Evolutionary conservation across 2,329 filamentous ascomycete genomes (phyloP), one percentile per base, ranked within the genome.

Genomic region (Penicillium sp.): DNA sequence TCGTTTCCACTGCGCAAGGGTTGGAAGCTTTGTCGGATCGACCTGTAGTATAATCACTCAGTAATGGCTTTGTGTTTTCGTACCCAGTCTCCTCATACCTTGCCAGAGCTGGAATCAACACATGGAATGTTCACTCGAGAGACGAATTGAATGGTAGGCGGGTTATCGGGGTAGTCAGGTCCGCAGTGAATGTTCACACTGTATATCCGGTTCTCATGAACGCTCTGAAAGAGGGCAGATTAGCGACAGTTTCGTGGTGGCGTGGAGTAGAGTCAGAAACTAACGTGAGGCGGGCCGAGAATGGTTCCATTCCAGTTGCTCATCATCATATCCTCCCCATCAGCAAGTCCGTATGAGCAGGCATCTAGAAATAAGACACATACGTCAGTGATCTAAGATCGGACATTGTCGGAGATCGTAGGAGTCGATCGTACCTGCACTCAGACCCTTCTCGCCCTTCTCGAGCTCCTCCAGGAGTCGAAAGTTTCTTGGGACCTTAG

Each of bases 241-340:
- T 60, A 64, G 66, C 46, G n/a, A 55, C 52, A 23, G 40, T 31
- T 43, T 52, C 23, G 21, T 49, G 37, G 52, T 38, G 57, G 47
- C 17, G 37, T 48, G 23, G 37, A 38, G 42, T 15, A 21, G 31
- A 21, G 50, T 19, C 25, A 15, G 29, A 38, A 35, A 80, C 90
- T 72, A 82, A 97, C 94, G 77, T 97, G 93, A 74, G 94, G 93
- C 67, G 94, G 94, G 1, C 94, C 94, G 50, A 97, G 87, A 65
- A 99, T 97, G 17, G 94, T 99, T 70, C 93, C 94, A 72, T 96
- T 96, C 94, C 94, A 99, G 82, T 97, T 92, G 63, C 90, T 93
- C 93, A 99, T 96, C 77, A 94, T 86, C 64, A 97, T 85, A 72
- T 99, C 94, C 73, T 97, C 93, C 48, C 90, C 88, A 75, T 97